Percentiles rank a stretch among this genome's conserved stretches.
Conservation (phyloP, 371 early-diverging fungal genomes). For the Lichtheimia ornata region DNA sequence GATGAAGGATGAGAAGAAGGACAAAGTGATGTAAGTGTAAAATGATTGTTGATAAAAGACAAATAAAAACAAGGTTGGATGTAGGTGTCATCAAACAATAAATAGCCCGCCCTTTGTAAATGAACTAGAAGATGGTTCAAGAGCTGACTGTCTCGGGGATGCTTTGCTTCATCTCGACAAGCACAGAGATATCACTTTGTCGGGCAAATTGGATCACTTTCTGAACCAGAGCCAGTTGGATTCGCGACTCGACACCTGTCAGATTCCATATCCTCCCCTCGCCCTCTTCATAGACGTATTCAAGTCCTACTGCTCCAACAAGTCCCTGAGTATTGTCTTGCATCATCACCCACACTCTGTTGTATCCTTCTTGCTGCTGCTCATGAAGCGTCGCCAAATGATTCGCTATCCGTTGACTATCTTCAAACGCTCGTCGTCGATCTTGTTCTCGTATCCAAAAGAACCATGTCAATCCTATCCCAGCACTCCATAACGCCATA, state of each 20-base stretch:
- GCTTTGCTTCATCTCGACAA: constrained; percentile 29
- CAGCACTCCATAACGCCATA: constrained; percentile 33
- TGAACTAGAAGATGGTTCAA: constrained; percentile 11
- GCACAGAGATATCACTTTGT: constrained; percentile 37
- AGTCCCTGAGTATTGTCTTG: constrained; percentile 12
- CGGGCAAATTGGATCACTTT: constrained; percentile 43
- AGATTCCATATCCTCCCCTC: constrained; percentile 42
- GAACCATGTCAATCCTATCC: constrained; percentile 36
- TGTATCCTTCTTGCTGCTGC: constrained; percentile 21
- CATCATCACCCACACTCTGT: constrained; percentile 39
- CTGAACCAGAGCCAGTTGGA: constrained; percentile 34
- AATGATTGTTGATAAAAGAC: constrained; percentile 2
- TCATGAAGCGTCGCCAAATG: constrained; percentile 2
- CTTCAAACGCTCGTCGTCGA: constrained; percentile 1
- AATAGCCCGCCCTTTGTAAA: background rate
- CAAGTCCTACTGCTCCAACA: constrained; percentile 31
- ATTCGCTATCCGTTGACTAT: constrained; percentile 5
- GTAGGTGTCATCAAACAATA: background rate
- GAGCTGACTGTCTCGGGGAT: constrained; percentile 23
- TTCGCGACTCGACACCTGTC: constrained; percentile 29
- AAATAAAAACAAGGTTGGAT: constrained; percentile 7
- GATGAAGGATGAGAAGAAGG: constrained; percentile 2
- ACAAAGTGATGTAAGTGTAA: background rate
- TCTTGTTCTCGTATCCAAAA: constrained; percentile 20
- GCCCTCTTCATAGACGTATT: constrained; percentile 20